A percentile compares a stretch with the other conserved stretches of the same genome.
phyloP scores from a whole-genome alignment of 2,329 filamentous ascomycete genomes.

The Aspergillus neoniger region DNA sequence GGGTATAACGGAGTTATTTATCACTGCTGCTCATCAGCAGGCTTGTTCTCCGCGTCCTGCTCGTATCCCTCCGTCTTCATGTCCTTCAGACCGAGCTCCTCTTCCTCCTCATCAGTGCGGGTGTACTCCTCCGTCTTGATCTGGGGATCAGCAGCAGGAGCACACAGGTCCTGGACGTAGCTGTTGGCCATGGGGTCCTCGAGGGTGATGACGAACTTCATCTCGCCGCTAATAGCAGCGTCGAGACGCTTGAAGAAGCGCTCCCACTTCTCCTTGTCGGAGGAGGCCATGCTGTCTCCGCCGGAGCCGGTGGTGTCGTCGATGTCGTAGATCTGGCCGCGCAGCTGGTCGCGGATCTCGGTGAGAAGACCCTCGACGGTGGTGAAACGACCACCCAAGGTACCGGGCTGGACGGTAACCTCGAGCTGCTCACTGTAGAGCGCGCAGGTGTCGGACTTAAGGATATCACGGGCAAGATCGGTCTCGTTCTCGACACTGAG shows the following conservation, averaged over 20 bases:
- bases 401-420: slow-evolving; percentile 87
- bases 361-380: slow-evolving; percentile 93
- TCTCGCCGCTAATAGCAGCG: slow-evolving; percentile 75
- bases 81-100: slow-evolving; percentile 84
- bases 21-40: slow-evolving; percentile 28
- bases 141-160: slow-evolving; percentile 79
- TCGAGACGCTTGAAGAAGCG: slow-evolving; percentile 77
- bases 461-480: slow-evolving; percentile 87
- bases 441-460: slow-evolving; percentile 92
- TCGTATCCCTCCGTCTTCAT: slow-evolving; percentile 93
- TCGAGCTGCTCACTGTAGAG: slow-evolving; percentile 84
- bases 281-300: slow-evolving; percentile 74
- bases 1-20: slow-evolving; percentile 23
- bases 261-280: slow-evolving; percentile 73
- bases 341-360: slow-evolving; percentile 87
- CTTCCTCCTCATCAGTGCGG: slow-evolving; percentile 87
- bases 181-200: slow-evolving; percentile 88
- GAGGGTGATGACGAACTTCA: slow-evolving; percentile 79
- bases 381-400: slow-evolving; percentile 92
- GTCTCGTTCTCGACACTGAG: slow-evolving; percentile 67
- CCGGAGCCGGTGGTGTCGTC: slow-evolving; percentile 58
- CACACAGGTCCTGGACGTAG: slow-evolving; percentile 85
- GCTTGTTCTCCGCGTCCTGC: slow-evolving; percentile 47
- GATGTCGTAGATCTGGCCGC: slow-evolving; percentile 80
- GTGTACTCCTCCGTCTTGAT: slow-evolving; percentile 81